A percentile compares a stretch with the other conserved stretches of the same genome.
These are phyloP conservation scores for Fusarium tanahbumbuense DNA, from an alignment of 2,329 filamentous ascomycete species.

Conservation along the genomic window DNA sequence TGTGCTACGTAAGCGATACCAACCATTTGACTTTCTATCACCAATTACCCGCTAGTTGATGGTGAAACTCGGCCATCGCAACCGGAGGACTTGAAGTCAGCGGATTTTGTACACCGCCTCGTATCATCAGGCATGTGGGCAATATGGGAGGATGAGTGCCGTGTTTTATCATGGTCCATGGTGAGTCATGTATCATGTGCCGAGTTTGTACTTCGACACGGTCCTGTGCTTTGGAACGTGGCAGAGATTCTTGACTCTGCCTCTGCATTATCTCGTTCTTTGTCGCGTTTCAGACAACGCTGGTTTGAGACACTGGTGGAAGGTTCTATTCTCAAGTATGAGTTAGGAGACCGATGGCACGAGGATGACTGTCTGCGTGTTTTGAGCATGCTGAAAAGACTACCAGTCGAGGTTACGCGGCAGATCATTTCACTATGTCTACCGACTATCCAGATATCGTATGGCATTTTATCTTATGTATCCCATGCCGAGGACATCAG, in stretches of 20 bases:
- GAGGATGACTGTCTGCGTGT: too few species aligned
- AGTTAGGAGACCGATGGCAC: background rate
- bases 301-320: background rate
- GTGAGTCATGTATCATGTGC: background rate
- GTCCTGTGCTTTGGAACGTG: background rate
- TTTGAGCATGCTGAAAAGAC: background rate
- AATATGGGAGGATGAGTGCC: too few species aligned
- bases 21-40: too few species aligned
- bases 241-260: background rate
- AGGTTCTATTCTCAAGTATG: background rate
- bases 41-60: too few species aligned
- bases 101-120: too few species aligned
- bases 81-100: too few species aligned
- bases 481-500: background rate
- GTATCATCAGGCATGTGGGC: too few species aligned
- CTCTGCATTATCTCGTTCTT: background rate
- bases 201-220: background rate
- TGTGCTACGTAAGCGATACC: too few species aligned
- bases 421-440: background rate
- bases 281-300: too few species aligned
- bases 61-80: too few species aligned
- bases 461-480: background rate
- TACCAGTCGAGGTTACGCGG: background rate
- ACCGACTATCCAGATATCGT: background rate
- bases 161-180: background rate